Evolutionary conservation across 106 monocot genomes (phyloP).

Genomic region (Alisma plantagoaquatica): DNA sequence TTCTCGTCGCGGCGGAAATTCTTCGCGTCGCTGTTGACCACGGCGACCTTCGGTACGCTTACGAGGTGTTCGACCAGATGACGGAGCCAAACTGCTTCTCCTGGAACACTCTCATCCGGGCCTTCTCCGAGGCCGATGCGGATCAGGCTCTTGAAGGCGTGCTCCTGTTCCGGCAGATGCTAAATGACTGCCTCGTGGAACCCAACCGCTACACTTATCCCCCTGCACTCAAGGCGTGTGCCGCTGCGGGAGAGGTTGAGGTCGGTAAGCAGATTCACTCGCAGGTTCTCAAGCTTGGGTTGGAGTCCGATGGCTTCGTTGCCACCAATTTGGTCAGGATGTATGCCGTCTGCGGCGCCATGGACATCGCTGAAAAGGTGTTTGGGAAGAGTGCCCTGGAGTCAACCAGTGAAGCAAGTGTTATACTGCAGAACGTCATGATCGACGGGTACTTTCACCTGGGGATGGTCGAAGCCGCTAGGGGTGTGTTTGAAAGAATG

Average conservation of each 20-base stretch:
- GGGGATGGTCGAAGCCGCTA: constrained; percentile 21
- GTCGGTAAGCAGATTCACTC: constrained; percentile 44
- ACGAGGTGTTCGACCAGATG: constrained; percentile 16
- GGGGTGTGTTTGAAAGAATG: constrained; percentile 33
- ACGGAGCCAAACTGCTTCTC: constrained; percentile 22
- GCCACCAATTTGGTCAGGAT: constrained; percentile 34
- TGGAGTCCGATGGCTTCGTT: constrained; percentile 29
- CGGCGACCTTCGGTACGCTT: constrained; percentile 26
- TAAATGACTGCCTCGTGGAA: background rate
- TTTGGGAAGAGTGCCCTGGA: constrained; percentile 6
- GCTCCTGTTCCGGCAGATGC: constrained; percentile 17
- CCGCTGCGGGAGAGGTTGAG: constrained; percentile 3
- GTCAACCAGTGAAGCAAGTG: constrained; percentile 3
- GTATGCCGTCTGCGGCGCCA: constrained; percentile 31
- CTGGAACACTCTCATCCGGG: constrained; percentile 35
- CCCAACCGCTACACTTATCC: constrained; percentile 45
- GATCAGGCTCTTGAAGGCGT: constrained; percentile 12
- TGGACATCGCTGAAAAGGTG: constrained; percentile 25
- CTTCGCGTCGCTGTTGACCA: constrained; percentile 13
- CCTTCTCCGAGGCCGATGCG: constrained; percentile 28
- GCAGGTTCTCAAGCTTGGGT: constrained; percentile 24
- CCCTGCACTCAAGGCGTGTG: constrained; percentile 40
- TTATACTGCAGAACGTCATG: constrained; percentile 37
- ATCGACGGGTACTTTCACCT: constrained; percentile 30
- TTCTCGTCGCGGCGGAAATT: constrained; percentile 44